Evolutionary conservation across 371 early-diverging fungal species (phyloP).

Genomic region (Mucor piriformis): DNA sequence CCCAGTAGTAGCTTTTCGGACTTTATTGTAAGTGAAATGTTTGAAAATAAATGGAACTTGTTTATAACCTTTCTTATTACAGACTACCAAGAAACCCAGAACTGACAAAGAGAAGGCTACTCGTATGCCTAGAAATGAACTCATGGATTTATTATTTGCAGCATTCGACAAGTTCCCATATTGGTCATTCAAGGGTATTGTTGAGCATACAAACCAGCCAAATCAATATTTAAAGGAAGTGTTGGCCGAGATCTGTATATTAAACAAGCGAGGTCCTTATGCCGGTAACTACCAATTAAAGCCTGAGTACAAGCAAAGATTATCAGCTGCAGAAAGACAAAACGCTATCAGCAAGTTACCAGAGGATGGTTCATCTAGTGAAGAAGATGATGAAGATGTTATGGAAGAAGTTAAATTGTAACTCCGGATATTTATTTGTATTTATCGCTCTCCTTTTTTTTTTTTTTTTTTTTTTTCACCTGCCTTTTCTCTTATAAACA

Average conservation of each 20-base stretch:
- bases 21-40: constrained; percentile 54
- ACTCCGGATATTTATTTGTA: not conserved
- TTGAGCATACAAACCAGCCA: constrained; percentile 83
- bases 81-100: constrained; percentile 42
- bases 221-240: constrained; percentile 85
- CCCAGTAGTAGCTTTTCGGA: constrained; percentile 52
- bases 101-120: constrained; percentile 72
- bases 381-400: constrained; percentile 43
- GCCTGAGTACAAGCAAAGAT: constrained; percentile 72
- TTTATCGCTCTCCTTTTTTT: not conserved
- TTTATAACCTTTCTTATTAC: not conserved
- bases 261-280: constrained; percentile 87
- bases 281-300: constrained; percentile 82
- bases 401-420: constrained; percentile 51
- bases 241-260: constrained; percentile 74
- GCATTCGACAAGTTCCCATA: constrained; percentile 83
- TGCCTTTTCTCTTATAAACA: not conserved
- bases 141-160: constrained; percentile 82
- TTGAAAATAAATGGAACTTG: not conserved
- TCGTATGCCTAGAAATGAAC: constrained; percentile 82
- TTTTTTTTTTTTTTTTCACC: not conserved
- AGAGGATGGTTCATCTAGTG: constrained; percentile 29
- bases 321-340: constrained; percentile 48
- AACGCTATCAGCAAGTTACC: constrained; percentile 25
- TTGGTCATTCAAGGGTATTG: constrained; percentile 85